Percentiles rank a stretch among this genome's conserved stretches.
Conservation (phyloP, 345 rosid species). For the Dovyalis caffra region DNA sequence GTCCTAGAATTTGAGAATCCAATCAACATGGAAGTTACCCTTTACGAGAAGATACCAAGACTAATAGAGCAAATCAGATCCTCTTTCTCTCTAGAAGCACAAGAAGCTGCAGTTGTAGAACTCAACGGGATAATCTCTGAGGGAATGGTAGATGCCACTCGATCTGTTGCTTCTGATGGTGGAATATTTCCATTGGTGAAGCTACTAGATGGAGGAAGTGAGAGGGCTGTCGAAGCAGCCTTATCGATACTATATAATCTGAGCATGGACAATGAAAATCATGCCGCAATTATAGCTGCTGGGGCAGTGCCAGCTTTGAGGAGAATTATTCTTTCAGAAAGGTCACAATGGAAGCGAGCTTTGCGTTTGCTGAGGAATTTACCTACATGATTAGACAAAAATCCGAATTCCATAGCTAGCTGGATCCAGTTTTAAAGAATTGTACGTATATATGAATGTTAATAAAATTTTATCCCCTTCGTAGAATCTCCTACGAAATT, state of each 20-base stretch:
- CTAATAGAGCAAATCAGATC: constrained; percentile 60
- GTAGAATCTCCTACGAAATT: neutral
- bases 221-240: constrained; percentile 60
- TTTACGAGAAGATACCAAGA: constrained; percentile 77
- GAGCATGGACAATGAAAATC: constrained; percentile 88
- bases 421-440: neutral
- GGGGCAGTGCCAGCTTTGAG: constrained; percentile 74
- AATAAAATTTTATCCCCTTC: neutral
- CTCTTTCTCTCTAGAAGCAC: constrained; percentile 48
- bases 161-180: constrained; percentile 54
- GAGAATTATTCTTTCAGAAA: constrained; percentile 61
- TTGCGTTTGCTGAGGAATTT: constrained; percentile 64
- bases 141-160: constrained; percentile 61
- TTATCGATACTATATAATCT: constrained; percentile 63
- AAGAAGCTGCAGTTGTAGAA: constrained; percentile 76
- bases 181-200: constrained; percentile 70
- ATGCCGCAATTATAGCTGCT: constrained; percentile 59
- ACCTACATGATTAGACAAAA: constrained; percentile 37
- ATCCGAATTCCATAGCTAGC: neutral
- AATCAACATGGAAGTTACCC: constrained; percentile 60
- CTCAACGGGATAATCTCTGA: constrained; percentile 68
- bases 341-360: constrained; percentile 75
- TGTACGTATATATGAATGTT: neutral
- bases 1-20: constrained; percentile 41
- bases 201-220: constrained; percentile 61